Evolutionary conservation across 2,329 filamentous ascomycete genomes (phyloP), one percentile per base, ranked within the genome.

Genomic region (Rosellinia necatrix): DNA sequence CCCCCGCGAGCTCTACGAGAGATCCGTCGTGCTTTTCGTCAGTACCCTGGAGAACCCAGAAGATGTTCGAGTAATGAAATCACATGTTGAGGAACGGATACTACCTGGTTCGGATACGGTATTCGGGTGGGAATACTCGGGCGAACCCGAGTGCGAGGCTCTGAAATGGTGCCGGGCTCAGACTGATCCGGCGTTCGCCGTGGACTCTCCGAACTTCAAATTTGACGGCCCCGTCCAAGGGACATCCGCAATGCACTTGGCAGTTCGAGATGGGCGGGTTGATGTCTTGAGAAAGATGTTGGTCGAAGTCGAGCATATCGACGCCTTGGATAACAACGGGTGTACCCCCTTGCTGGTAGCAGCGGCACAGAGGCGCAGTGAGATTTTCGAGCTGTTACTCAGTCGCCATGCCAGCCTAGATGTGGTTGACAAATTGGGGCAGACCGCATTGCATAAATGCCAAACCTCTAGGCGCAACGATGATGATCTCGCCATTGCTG

Each of bases 291-390:
- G 25, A 41, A 35, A 49, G 24, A 49, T 49, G 47, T 13, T 49
- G 12, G 47, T 49, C 35, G 47, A 49, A 17, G 35, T 49, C 24
- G 35, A 49, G 25, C 24, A 40, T 15, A 30, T 49, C 25, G 35
- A 49, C 35, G 25, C 15, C 17, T 17, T n/a, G 10, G 47, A 49
- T 24, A 32, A 35, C 35, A 8, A 40, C 25, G 35, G 24, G 6
- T 49, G 34, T 41, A 49, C 47, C 12, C 47, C 47, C 5, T 41
- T 49, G 25, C 12, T 49, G 35, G 32, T 49, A 40, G 47, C 47
- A 15, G 47, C 47, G n/a, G n/a, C 30, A 6, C 15, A 41, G 15
- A 41, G 47, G 10, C 17, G 24, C 35, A 24, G 34, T 6, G 47
- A 41, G 10, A 49, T 41, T 35, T 49, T 49, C 34, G 12, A 49